phyloP scores from a whole-genome alignment of 345 rosid genomes.

The Gossypium turneri region DNA sequence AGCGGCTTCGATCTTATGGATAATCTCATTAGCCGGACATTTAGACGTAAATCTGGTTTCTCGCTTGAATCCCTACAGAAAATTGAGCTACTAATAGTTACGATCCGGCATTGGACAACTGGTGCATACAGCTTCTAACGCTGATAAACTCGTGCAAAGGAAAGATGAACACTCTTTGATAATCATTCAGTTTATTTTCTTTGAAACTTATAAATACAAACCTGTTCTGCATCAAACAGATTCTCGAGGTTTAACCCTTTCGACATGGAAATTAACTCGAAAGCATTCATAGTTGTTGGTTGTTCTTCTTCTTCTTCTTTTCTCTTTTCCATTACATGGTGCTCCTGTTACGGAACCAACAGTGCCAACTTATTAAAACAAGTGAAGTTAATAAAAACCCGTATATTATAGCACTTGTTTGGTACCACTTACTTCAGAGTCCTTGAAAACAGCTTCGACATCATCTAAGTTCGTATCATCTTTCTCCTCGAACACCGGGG shows the following conservation, averaged over 20 bases:
- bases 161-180: background rate
- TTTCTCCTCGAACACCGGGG: conserved; percentile 79
- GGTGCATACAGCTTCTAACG: background rate
- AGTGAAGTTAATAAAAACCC: background rate
- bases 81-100: background rate
- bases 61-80: conserved; percentile 68
- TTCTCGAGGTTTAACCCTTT: conserved; percentile 83
- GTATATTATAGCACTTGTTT: conserved; percentile 6
- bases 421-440: conserved; percentile 59
- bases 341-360: conserved; percentile 46
- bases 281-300: conserved; percentile 86
- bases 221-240: conserved; percentile 83
- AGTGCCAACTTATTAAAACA: conserved; percentile 1
- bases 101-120: background rate
- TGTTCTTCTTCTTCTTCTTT: conserved; percentile 76
- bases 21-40: conserved; percentile 81
- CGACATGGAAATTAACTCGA: conserved; percentile 89
- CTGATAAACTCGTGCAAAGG: background rate
- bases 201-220: conserved; percentile 22
- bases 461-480: conserved; percentile 69
- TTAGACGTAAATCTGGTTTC: conserved; percentile 83
- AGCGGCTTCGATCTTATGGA: conserved; percentile 80
- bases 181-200: background rate
- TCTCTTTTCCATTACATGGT: conserved; percentile 79
- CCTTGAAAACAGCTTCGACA: conserved; percentile 89